Percentiles rank a stretch among this genome's conserved stretches.
Conservation (phyloP, 345 rosid genomes). For the Boechera divaricarpa region DNA sequence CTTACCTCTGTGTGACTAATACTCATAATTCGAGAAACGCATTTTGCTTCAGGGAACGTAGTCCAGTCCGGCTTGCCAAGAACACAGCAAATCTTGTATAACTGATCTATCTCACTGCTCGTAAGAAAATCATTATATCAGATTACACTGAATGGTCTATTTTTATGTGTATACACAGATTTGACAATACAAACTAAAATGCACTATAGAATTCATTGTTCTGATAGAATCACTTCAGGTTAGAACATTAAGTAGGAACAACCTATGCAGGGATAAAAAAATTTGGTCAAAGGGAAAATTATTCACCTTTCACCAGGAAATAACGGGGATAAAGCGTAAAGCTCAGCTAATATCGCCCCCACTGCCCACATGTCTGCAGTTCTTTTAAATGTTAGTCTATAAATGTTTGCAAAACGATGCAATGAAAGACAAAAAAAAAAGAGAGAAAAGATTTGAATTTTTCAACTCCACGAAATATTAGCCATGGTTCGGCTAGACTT, state of each 20-base stretch:
- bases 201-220: neutral
- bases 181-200: neutral
- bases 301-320: constrained; percentile 95
- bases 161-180: neutral
- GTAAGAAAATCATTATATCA: constrained; percentile 22
- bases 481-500: neutral
- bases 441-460: neutral
- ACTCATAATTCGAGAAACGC: constrained; percentile 65
- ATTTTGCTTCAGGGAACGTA: constrained; percentile 74
- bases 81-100: constrained; percentile 85
- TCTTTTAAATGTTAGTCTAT: constrained; percentile 27
- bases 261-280: neutral
- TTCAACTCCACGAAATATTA: too few relatives aligned
- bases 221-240: neutral
- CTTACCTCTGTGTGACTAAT: constrained; percentile 68
- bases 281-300: neutral
- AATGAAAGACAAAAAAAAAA: too few relatives aligned
- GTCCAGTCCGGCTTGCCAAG: constrained; percentile 83
- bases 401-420: too few relatives aligned
- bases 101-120: constrained; percentile 87
- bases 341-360: constrained; percentile 93
- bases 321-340: constrained; percentile 81
- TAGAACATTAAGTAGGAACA: neutral
- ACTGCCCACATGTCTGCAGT: constrained; percentile 96
- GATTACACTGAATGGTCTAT: neutral